Percentiles rank a stretch among this genome's conserved stretches.
Conservation (phyloP, 306 rosid genomes). For the Quercus robur region DNA sequence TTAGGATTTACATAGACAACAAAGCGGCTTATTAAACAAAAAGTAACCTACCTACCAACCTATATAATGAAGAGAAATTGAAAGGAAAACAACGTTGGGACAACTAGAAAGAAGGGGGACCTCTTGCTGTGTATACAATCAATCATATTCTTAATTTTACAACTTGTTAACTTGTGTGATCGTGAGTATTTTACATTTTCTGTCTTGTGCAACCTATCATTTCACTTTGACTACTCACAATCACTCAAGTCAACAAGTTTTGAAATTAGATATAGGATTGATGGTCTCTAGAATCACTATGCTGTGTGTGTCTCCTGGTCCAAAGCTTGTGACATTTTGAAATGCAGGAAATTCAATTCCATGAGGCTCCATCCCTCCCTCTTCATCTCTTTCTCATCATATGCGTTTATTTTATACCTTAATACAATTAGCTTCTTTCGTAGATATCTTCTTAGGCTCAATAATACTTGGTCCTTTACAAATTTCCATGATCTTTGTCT, state of each 20-base stretch:
- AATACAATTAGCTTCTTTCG: not conserved
- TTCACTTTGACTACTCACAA: no score
- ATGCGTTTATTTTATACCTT: not conserved
- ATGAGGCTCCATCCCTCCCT: not conserved
- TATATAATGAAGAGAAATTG: conserved; percentile 14
- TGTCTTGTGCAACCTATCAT: no score
- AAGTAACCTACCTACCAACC: conserved; percentile 21
- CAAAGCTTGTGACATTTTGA: conserved; percentile 28
- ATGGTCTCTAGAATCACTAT: no score
- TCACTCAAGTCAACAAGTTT: rapidly evolving
- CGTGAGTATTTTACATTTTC: no score
- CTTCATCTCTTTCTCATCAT: conserved; percentile 8
- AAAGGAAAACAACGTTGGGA: conserved; percentile 23
- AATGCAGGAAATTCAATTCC: conserved; percentile 13
- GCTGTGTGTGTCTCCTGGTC: not conserved
- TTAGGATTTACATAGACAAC: not conserved
- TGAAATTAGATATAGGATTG: no score
- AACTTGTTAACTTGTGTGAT: no score
- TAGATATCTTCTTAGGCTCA: not conserved
- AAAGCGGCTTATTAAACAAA: conserved; percentile 9
- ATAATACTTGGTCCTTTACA: not conserved
- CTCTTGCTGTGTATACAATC: conserved; percentile 10
- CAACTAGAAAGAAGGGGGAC: conserved; percentile 30
- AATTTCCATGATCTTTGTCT: not conserved
- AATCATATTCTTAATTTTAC: no score